Base-by-base conservation (phyloP, 2,329 filamentous ascomycete species). In the Diaporthe sp. region DNA sequence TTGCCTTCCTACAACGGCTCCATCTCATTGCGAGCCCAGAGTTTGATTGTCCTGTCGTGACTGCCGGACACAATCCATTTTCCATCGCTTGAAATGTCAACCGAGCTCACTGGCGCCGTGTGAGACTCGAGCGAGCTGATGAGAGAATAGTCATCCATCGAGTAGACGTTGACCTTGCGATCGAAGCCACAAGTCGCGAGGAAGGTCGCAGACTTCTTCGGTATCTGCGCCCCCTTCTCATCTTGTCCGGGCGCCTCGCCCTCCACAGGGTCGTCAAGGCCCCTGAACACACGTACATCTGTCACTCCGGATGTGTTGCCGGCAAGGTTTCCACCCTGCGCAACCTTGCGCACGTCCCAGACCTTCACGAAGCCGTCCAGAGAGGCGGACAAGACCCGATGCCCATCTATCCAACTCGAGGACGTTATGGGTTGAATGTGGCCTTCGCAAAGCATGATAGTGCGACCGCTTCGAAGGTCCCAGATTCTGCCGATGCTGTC, bases 331-430 rank as follows among this genome's bases (percentile, higher is more conserved):
- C 95, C 96, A 0, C 91, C 93, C 78, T 93, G 92, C 79, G 94
- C 91, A 67, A 98, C 96, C 80, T 97, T 96, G 61, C 97, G 92
- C 71, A 99, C 89, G 82, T 99, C 97, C 97, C 97, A 99, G 85
- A 96, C 98, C 84, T 98, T 98, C 81, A 98, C 92, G 91, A 97
- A 98, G 25, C 96, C 96, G 82, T 99, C 97, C 2, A 93, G 95
- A 19, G 95, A 97, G 1, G 95, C 96, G 0, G 95, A 95, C n/a
- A 98, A 87, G 12, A 98, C 91, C n/a, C 97, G 92, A 83, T 98
- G 93, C 8, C 96, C 95, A 82, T 99, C 97, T 0, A 93, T 90
- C 97, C 97, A 99, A 83, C 98, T 96, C 8, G 98, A 87, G 0
- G 93, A 95, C 81, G 98, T 96, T 72, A 99, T 98, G 19, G 97